Percentiles rank a stretch among this genome's conserved stretches.
These are phyloP conservation scores for Naumovozyma baii DNA, from an alignment of 805 yeast genomes.

Conservation along the genomic window DNA sequence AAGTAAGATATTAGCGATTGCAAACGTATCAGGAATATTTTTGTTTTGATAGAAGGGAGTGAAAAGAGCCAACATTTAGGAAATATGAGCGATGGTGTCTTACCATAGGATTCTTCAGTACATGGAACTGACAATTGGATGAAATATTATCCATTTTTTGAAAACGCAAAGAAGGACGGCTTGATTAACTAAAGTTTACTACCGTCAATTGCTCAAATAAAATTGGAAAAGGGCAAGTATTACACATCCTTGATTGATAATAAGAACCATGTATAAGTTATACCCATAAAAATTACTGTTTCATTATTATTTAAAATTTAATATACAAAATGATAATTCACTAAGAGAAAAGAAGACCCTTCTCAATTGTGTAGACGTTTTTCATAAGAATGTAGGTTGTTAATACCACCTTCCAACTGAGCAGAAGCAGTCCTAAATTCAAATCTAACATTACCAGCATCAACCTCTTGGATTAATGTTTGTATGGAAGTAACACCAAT, in stretches of 20 bases:
- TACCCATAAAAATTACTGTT: too few species aligned
- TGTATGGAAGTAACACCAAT: slow-evolving; percentile 71
- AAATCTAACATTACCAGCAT: slow-evolving; percentile 69
- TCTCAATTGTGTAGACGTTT: slow-evolving; percentile 84
- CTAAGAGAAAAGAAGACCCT: background rate
- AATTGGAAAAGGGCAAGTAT: slow-evolving; percentile 37
- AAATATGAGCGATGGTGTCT: slow-evolving; percentile 54
- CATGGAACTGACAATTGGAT: slow-evolving; percentile 77
- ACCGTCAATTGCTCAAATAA: slow-evolving; percentile 55
- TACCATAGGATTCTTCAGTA: slow-evolving; percentile 79
- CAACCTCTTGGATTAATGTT: slow-evolving; percentile 55
- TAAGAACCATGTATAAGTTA: background rate
- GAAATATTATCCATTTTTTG: slow-evolving; percentile 59
- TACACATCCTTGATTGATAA: slow-evolving; percentile 8
- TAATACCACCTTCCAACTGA: slow-evolving; percentile 97
- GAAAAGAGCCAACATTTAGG: slow-evolving; percentile 78
- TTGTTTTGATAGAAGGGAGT: slow-evolving; percentile 76
- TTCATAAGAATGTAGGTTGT: slow-evolving; percentile 92
- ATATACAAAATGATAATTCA: background rate
- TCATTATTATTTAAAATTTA: too few species aligned
- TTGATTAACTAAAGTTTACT: slow-evolving; percentile 80
- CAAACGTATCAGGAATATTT: slow-evolving; percentile 90
- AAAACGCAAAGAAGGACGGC: slow-evolving; percentile 77
- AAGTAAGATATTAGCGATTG: slow-evolving; percentile 88
- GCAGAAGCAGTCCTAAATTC: slow-evolving; percentile 98